These are phyloP conservation scores for Raphanus raphanistrum DNA, from an alignment of 345 rosid species.

Conservation along the genomic window DNA sequence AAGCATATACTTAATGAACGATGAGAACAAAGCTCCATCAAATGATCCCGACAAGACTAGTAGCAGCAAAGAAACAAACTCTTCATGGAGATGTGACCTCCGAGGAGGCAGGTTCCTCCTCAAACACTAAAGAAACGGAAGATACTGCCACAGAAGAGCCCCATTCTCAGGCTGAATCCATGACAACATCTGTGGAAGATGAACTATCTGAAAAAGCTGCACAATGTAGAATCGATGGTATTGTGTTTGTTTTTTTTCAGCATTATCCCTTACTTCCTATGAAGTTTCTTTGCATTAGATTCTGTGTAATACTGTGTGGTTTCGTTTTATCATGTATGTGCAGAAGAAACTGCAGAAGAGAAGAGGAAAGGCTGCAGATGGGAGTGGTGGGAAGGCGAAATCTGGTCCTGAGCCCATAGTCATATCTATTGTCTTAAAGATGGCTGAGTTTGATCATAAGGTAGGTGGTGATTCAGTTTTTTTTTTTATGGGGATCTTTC, in stretches of 20 bases:
- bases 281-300: constrained; percentile 2
- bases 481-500: background rate
- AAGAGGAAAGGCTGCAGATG: constrained; percentile 30
- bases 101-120: constrained; percentile 36
- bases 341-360: constrained; percentile 49
- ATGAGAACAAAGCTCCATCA: constrained; percentile 63
- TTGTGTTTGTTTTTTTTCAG: background rate
- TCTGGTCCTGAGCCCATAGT: constrained; percentile 76
- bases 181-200: constrained; percentile 42
- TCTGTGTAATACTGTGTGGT: background rate
- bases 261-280: background rate
- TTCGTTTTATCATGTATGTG: no score
- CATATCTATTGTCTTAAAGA: constrained; percentile 82
- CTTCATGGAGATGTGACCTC: constrained; percentile 35
- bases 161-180: constrained; percentile 41
- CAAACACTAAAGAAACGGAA: constrained; percentile 40
- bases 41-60: constrained; percentile 43
- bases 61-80: constrained; percentile 32
- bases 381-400: constrained; percentile 50
- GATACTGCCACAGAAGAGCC: constrained; percentile 15
- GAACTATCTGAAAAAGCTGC: constrained; percentile 43
- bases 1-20: constrained; percentile 94
- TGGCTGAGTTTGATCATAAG: constrained; percentile 96
- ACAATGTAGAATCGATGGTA: constrained; percentile 45
- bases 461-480: constrained; percentile 45